phyloP scores from a whole-genome alignment of 2,329 filamentous ascomycete species.

The Penicillium oxalicum region DNA sequence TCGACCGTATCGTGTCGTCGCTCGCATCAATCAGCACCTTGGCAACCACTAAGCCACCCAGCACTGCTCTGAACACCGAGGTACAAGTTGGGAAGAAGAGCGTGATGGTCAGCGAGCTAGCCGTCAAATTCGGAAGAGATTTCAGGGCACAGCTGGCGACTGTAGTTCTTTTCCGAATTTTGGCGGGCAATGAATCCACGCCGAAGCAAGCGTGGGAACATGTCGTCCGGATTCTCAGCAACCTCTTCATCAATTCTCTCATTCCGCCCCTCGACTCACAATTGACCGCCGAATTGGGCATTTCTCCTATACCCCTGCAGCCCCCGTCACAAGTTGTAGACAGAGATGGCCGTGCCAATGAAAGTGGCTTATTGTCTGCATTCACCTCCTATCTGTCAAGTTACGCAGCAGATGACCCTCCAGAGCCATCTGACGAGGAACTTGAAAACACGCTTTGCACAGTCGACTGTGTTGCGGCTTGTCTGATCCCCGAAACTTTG shows the following conservation, averaged over 20 bases:
- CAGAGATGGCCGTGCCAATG: constrained; percentile 67
- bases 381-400: constrained; percentile 98
- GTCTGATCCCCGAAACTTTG: constrained; percentile 75
- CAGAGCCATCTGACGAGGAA: constrained; percentile 94
- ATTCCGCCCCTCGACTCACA: constrained; percentile 71
- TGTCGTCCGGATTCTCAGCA: constrained; percentile 87
- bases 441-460: constrained; percentile 92
- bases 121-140: constrained; percentile 89
- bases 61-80: constrained; percentile 87
- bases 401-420: constrained; percentile 94
- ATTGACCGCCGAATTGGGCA: constrained; percentile 59
- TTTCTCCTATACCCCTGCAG: constrained; percentile 81
- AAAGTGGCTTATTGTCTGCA: constrained; percentile 84
- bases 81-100: constrained; percentile 86
- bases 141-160: constrained; percentile 91
- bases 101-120: constrained; percentile 97
- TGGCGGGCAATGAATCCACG: constrained; percentile 74
- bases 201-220: constrained; percentile 56
- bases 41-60: constrained; percentile 67
- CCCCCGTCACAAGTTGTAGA: constrained; percentile 90
- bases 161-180: constrained; percentile 87
- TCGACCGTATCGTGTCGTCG: constrained; percentile 89
- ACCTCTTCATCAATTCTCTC: constrained; percentile 91
- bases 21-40: constrained; percentile 86
- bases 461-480: constrained; percentile 88